phyloP scores from a whole-genome alignment of 192 early-diverging fungal genomes.

The Obelidium mucronatum region DNA sequence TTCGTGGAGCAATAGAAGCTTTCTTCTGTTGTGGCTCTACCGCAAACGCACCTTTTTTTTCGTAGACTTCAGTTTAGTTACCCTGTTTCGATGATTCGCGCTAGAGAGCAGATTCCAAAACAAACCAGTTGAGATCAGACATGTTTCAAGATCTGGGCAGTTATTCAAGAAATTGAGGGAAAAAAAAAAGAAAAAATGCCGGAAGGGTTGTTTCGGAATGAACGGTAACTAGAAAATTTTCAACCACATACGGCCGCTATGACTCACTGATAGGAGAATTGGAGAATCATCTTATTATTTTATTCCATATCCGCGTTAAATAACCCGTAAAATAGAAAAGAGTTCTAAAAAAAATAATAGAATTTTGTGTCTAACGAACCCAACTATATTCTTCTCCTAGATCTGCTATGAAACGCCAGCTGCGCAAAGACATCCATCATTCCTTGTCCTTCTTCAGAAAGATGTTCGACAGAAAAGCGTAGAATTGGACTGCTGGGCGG shows the following conservation, averaged over 20 bases:
- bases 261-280: not conserved
- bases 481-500: not conserved
- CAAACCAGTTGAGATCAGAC: slow-evolving; percentile 3
- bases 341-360: not conserved
- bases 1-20: not conserved
- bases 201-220: not conserved
- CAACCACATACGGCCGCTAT: not conserved
- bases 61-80: not conserved
- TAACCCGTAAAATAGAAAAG: not conserved
- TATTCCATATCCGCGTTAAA: not conserved
- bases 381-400: not conserved
- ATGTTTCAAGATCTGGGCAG: not conserved
- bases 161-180: not conserved
- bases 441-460: not conserved
- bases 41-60: not conserved
- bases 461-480: not conserved
- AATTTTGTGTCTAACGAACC: not conserved
- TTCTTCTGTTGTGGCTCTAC: not conserved
- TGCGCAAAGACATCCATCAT: not conserved
- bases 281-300: not conserved
- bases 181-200: not conserved
- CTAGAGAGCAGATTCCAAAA: not conserved
- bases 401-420: not conserved
- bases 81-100: not conserved
- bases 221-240: not conserved